A percentile compares a stretch with the other conserved stretches of the same genome.
Evolutionary conservation across 768 basidiomycete genomes (phyloP).

Genomic region (Russula compacta): DNA sequence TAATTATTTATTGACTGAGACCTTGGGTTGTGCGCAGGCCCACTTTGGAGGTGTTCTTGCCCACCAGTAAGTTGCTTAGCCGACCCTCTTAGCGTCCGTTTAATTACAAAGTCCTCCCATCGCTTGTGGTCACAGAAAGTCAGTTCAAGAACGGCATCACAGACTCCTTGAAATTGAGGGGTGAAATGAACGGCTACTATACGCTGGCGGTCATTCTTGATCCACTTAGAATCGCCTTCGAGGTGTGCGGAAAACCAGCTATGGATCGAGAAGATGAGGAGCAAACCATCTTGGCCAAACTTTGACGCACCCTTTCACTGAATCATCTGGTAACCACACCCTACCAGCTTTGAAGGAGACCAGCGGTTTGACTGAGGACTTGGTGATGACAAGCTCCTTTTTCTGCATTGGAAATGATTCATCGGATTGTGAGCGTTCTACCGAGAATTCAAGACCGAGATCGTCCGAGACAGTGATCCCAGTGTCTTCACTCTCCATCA

Average conservation of each 20-base stretch:
- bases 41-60: background rate
- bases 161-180: conserved; percentile 2
- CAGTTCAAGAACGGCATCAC: conserved; percentile 8
- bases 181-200: background rate
- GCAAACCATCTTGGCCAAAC: background rate
- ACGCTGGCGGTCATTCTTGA: background rate
- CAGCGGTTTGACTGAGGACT: background rate
- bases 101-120: background rate
- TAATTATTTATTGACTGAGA: background rate
- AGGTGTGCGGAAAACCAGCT: conserved; percentile 7
- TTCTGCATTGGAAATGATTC: background rate
- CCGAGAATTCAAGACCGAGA: conserved; percentile 7
- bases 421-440: background rate
- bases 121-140: background rate
- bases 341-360: background rate
- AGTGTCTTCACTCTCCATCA: background rate
- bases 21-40: background rate
- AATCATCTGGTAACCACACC: background rate
- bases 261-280: background rate
- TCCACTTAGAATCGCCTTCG: background rate
- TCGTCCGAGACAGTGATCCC: conserved; percentile 7
- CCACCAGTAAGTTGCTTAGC: background rate
- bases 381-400: background rate
- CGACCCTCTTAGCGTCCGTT: background rate
- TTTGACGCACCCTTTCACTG: background rate